Percentiles rank a stretch among this genome's conserved stretches.
These are phyloP conservation scores for Platanus orientalis DNA, from an alignment of 164 flowering plant genomes.

Conservation along the genomic window DNA sequence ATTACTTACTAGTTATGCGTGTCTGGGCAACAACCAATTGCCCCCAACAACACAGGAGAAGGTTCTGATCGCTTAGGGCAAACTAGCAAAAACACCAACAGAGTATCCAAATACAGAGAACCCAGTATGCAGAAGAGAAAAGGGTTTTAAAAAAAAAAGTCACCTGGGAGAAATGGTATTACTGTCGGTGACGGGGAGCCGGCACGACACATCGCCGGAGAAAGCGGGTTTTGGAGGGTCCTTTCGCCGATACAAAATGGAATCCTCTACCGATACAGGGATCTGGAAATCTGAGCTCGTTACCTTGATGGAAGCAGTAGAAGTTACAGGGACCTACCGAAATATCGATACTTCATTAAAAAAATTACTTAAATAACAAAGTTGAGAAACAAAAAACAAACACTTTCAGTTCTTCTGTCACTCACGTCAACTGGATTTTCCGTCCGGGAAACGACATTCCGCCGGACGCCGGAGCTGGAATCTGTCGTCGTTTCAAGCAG, in stretches of 20 bases:
- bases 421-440: neutral
- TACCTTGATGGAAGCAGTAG: conserved; percentile 11
- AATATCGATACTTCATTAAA: too few species aligned
- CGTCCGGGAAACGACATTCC: too few species aligned
- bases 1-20: neutral
- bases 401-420: too few species aligned
- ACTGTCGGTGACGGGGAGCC: conserved; percentile 19
- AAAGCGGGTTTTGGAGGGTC: conserved; percentile 26
- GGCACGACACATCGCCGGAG: conserved; percentile 18
- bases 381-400: too few species aligned
- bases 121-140: too few species aligned
- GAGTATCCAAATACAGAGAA: neutral
- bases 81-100: neutral
- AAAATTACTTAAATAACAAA: too few species aligned
- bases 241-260: conserved; percentile 17
- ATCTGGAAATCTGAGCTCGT: conserved; percentile 22
- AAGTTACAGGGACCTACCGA: conserved; percentile 15
- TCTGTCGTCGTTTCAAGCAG: conserved; percentile 46
- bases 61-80: conserved; percentile 5
- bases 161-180: conserved; percentile 40
- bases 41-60: too few species aligned
- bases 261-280: conserved; percentile 32
- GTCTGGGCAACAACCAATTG: too few species aligned
- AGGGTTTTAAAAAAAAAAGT: neutral
- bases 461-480: conserved; percentile 19